Evolutionary conservation across 1,139 yeast genomes (phyloP).

Genomic region (Pneumocystis canis): DNA sequence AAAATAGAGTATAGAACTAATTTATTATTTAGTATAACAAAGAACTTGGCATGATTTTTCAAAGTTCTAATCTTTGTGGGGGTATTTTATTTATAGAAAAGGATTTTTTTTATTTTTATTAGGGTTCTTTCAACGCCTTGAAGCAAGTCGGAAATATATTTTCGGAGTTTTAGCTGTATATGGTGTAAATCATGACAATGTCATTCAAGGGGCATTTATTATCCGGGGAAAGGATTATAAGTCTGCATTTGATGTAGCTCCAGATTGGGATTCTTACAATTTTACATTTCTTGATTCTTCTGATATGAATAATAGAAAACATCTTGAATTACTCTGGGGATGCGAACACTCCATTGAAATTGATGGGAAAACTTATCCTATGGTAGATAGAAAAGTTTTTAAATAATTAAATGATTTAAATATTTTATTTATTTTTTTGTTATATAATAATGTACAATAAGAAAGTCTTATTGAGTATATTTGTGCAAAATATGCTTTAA

Average conservation of each 20-base stretch:
- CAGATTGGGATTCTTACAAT: constrained; percentile 89
- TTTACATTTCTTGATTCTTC: constrained; percentile 55
- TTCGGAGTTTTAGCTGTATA: constrained; percentile 89
- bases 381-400: constrained; percentile 68
- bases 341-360: constrained; percentile 59
- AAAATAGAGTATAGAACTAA: neutral
- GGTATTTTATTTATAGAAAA: constrained; percentile 30
- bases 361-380: constrained; percentile 46
- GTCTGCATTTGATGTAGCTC: constrained; percentile 97
- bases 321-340: constrained; percentile 64
- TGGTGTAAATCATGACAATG: constrained; percentile 98
- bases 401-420: constrained; percentile 32
- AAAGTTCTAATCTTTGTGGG: constrained; percentile 97
- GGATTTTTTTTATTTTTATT: neutral
- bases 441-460: neutral
- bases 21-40: constrained; percentile 51
- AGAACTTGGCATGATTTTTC: constrained; percentile 89
- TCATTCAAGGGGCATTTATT: constrained; percentile 88
- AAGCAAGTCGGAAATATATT: constrained; percentile 83
- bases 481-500: neutral
- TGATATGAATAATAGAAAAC: constrained; percentile 52
- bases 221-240: constrained; percentile 84
- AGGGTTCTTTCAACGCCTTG: constrained; percentile 77
- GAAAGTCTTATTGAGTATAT: too few species aligned
- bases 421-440: neutral